Percentiles rank a stretch among this genome's conserved stretches.
Conservation (phyloP, 495 filamentous ascomycete species). For the Penicillium cinerascens region DNA sequence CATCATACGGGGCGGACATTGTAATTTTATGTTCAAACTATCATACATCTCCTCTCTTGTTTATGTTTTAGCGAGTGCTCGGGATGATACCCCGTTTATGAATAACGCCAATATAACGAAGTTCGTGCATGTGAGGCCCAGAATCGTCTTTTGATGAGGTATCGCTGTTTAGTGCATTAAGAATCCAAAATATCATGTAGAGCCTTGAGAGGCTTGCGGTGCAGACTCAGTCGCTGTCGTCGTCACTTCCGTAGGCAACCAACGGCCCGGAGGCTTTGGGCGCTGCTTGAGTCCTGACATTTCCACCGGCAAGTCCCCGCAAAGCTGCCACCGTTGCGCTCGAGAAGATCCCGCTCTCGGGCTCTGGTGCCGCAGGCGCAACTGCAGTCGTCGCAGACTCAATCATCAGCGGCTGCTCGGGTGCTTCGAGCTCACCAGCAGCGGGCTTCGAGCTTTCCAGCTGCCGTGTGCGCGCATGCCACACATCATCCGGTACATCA, state of each 20-base stretch:
- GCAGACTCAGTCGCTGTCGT: slow-evolving; percentile 57
- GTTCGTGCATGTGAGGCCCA: slow-evolving; percentile 2
- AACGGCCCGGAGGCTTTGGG: slow-evolving; percentile 50
- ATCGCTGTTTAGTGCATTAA: slow-evolving; percentile 37
- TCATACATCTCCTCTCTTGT: slow-evolving; percentile 20
- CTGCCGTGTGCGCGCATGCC: slow-evolving; percentile 66
- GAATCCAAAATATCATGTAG: slow-evolving; percentile 11
- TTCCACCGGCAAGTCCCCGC: slow-evolving; percentile 45
- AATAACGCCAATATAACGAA: slow-evolving; percentile 18
- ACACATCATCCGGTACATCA: slow-evolving; percentile 91
- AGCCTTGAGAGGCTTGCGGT: background rate
- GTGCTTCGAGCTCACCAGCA: slow-evolving; percentile 38
- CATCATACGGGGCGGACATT: background rate
- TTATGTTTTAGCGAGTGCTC: slow-evolving; percentile 24
- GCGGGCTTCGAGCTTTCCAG: slow-evolving; percentile 39
- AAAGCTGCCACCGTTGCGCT: slow-evolving; percentile 73
- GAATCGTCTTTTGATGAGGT: slow-evolving; percentile 20
- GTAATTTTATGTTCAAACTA: background rate
- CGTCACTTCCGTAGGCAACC: slow-evolving; percentile 89
- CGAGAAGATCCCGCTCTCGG: slow-evolving; percentile 67
- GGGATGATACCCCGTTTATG: slow-evolving; percentile 32
- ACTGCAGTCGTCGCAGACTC: slow-evolving; percentile 27
- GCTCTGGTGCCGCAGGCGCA: slow-evolving; percentile 18
- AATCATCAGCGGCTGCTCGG: slow-evolving; percentile 42
- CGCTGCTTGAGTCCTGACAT: slow-evolving; percentile 33